Conservation (phyloP, 805 yeast species). For the Saturnispora serradocipensis region DNA sequence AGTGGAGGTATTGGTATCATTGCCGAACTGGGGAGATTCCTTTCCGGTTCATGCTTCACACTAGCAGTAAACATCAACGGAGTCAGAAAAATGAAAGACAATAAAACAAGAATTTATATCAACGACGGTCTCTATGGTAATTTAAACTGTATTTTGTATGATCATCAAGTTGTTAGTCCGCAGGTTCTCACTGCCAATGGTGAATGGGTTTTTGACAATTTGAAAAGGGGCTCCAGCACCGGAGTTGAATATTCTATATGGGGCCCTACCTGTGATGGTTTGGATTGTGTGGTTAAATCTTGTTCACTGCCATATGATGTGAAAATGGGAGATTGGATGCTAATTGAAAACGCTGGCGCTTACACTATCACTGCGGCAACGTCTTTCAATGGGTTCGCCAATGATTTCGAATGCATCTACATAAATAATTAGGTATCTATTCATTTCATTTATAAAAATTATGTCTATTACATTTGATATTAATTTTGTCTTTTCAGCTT, state of each 20-base stretch:
- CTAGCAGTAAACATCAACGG: conserved; percentile 81
- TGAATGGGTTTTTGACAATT: conserved; percentile 16
- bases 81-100: conserved; percentile 38
- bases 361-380: conserved; percentile 92
- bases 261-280: conserved; percentile 99
- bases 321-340: conserved; percentile 86
- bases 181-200: conserved; percentile 51
- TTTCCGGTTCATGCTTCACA: conserved; percentile 79
- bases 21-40: conserved; percentile 92
- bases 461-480: background rate
- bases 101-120: conserved; percentile 66
- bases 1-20: conserved; percentile 39
- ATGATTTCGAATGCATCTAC: conserved; percentile 50
- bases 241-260: conserved; percentile 55
- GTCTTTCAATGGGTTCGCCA: conserved; percentile 80
- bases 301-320: conserved; percentile 50
- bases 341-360: conserved; percentile 78
- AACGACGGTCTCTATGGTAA: conserved; percentile 96
- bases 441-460: background rate
- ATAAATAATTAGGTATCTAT: conserved; percentile 30
- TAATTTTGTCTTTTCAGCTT: background rate
- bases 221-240: conserved; percentile 9
- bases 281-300: conserved; percentile 65
- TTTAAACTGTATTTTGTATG: conserved; percentile 86
- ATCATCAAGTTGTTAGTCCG: conserved; percentile 77